phyloP scores from a whole-genome alignment of 495 filamentous ascomycete genomes.

The Evernia prunastri region DNA sequence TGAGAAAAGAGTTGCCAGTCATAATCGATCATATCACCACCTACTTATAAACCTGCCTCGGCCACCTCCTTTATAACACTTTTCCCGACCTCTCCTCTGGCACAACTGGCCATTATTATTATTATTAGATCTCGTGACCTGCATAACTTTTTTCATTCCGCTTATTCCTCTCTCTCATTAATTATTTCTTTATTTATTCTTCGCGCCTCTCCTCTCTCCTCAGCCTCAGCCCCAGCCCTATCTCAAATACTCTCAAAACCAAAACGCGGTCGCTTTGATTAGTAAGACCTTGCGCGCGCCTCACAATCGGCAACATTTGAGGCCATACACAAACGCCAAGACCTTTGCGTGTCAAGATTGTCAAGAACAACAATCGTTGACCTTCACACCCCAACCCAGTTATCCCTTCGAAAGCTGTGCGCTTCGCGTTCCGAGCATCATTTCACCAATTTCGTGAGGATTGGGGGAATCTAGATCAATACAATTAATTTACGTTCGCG shows the following conservation, averaged over 20 bases:
- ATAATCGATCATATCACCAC: too few species aligned
- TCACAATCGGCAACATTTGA: background rate
- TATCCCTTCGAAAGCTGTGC: background rate
- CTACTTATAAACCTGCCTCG: background rate
- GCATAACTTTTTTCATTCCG: constrained; percentile 10
- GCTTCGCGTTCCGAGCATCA: background rate
- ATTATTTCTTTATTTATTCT: too few species aligned
- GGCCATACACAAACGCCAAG: background rate
- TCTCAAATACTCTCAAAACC: background rate
- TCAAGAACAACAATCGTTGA: background rate
- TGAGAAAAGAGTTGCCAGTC: background rate
- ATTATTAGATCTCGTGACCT: constrained; percentile 5
- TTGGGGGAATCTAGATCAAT: background rate
- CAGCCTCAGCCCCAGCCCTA: background rate
- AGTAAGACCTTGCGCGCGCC: background rate
- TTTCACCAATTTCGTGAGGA: background rate
- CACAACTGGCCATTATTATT: background rate
- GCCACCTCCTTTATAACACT: too few species aligned
- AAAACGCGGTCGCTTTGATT: background rate
- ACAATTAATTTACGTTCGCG: background rate
- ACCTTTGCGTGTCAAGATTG: background rate
- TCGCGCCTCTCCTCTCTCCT: background rate
- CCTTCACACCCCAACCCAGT: background rate
- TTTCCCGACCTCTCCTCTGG: background rate
- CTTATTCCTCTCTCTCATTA: too few species aligned